Conservation (phyloP, 2,329 filamentous ascomycete species). For the Pestalotiopsis sp. region DNA sequence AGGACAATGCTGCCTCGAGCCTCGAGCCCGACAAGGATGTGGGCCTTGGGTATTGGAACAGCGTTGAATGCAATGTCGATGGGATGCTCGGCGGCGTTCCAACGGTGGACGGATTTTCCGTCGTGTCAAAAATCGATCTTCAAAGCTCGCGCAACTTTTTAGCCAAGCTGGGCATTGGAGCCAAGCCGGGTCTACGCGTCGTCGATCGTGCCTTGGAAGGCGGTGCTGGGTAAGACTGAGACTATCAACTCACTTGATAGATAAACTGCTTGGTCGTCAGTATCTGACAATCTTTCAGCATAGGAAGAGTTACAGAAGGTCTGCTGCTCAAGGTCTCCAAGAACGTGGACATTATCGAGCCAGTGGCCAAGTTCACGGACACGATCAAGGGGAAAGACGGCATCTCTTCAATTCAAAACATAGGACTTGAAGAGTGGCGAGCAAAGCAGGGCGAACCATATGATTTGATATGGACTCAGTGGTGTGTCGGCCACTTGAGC, state of each 20-base stretch:
- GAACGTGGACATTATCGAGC: conserved; percentile 81
- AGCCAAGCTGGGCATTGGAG: conserved; percentile 60
- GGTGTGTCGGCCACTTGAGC: conserved; percentile 82
- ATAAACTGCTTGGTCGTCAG: background rate
- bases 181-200: conserved; percentile 30
- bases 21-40: conserved; percentile 22
- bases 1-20: conserved; percentile 5
- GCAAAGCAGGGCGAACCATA: conserved; percentile 55
- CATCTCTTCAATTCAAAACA: conserved; percentile 64
- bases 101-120: conserved; percentile 42
- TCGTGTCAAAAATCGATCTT: conserved; percentile 70
- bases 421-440: conserved; percentile 73
- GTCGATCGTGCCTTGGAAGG: conserved; percentile 36
- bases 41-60: conserved; percentile 48
- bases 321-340: conserved; percentile 71
- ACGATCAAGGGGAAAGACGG: conserved; percentile 58
- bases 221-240: conserved; percentile 39
- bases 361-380: conserved; percentile 77
- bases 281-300: conserved; percentile 45
- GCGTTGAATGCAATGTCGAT: conserved; percentile 47
- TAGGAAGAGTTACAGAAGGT: conserved; percentile 79
- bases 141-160: conserved; percentile 71
- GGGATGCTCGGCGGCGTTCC: conserved; percentile 72
- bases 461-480: conserved; percentile 86
- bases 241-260: background rate